Evolutionary conservation across 2,329 filamentous ascomycete species (phyloP).

Genomic region (Colletotrichum lini): DNA sequence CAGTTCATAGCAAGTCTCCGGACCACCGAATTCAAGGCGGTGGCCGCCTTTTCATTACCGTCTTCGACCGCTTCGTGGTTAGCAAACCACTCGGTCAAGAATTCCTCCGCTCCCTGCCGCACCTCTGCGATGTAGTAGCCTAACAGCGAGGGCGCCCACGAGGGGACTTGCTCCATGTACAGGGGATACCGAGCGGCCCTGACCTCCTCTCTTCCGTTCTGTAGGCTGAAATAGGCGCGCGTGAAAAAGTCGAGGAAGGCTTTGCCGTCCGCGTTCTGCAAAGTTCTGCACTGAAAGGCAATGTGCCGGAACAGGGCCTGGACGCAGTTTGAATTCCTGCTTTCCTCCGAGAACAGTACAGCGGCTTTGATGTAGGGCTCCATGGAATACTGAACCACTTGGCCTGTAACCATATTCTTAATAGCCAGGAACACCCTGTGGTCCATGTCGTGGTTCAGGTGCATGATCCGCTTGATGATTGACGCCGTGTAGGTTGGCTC

Average conservation of each 20-base stretch:
- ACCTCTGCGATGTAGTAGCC: slow-evolving; percentile 61
- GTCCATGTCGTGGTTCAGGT: slow-evolving; percentile 66
- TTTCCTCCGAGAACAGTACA: slow-evolving; percentile 65
- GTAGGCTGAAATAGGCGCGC: slow-evolving; percentile 48
- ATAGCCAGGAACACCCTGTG: slow-evolving; percentile 67
- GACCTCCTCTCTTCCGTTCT: slow-evolving; percentile 47
- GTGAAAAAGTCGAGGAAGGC: slow-evolving; percentile 63
- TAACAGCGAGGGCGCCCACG: slow-evolving; percentile 68
- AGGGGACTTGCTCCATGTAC: slow-evolving; percentile 49
- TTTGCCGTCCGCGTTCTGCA: slow-evolving; percentile 64
- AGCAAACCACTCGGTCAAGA: slow-evolving; percentile 59
- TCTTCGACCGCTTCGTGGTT: slow-evolving; percentile 43
- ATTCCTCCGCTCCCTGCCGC: slow-evolving; percentile 57
- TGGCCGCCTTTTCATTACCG: slow-evolving; percentile 50
- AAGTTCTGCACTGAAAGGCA: slow-evolving; percentile 56
- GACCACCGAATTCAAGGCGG: slow-evolving; percentile 54
- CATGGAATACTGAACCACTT: slow-evolving; percentile 61
- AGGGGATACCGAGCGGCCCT: slow-evolving; percentile 49
- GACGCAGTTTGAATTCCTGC: slow-evolving; percentile 52
- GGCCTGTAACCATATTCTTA: slow-evolving; percentile 66
- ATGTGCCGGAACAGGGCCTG: slow-evolving; percentile 60
- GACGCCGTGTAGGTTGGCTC: slow-evolving; percentile 64
- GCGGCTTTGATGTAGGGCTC: slow-evolving; percentile 72
- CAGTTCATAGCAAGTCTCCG: slow-evolving; percentile 60
- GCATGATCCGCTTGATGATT: slow-evolving; percentile 72